A percentile compares a stretch with the other conserved stretches of the same genome.
Conservation (phyloP, 345 rosid genomes). For the Dipteronia dyeriana region DNA sequence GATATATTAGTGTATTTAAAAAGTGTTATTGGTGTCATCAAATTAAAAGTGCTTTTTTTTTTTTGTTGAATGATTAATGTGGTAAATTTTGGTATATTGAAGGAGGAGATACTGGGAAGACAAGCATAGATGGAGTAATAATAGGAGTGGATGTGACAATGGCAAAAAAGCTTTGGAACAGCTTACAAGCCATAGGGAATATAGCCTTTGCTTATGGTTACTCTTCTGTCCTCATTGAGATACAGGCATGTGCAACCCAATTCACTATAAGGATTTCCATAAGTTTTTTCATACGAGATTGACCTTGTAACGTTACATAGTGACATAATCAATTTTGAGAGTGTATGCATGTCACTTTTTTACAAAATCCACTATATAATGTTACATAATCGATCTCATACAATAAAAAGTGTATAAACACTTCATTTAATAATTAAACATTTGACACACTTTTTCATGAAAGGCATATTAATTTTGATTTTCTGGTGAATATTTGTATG, state of each 20-base stretch:
- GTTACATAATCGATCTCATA: no score
- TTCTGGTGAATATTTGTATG: neutral
- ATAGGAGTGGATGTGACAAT: slow-evolving; percentile 68
- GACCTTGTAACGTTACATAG: no score
- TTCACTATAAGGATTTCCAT: neutral
- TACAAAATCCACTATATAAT: no score
- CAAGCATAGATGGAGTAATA: slow-evolving; percentile 52
- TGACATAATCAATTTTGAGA: no score
- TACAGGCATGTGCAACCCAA: slow-evolving; percentile 52
- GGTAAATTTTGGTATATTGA: neutral
- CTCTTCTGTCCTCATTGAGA: slow-evolving; percentile 74
- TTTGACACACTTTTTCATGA: no score
- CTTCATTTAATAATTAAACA: no score
- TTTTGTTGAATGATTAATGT: no score
- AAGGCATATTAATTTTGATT: neutral
- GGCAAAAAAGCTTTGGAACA: slow-evolving; percentile 69
- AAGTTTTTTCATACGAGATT: no score
- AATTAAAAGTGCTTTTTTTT: no score
- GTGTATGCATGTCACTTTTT: no score
- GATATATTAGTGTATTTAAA: no score
- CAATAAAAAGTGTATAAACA: no score
- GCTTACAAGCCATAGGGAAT: slow-evolving; percentile 72
- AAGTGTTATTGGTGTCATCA: neutral
- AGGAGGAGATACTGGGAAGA: slow-evolving; percentile 43
- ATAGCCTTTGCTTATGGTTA: slow-evolving; percentile 81